Evolutionary conservation across 2,329 filamentous ascomycete species (phyloP).

Genomic region (Monilinia vaccinii-corymbosi): DNA sequence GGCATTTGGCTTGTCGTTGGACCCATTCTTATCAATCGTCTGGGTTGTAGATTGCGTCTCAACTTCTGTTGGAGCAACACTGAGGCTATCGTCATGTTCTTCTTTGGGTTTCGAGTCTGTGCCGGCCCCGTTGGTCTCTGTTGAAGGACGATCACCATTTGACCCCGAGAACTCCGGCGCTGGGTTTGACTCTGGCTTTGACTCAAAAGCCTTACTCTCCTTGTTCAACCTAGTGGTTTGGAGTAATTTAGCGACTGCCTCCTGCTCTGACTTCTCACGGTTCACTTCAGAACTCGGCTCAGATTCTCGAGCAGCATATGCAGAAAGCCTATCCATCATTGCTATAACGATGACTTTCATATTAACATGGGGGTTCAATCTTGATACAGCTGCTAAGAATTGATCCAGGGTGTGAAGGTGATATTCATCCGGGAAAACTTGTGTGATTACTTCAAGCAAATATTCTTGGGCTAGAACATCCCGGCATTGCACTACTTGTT

Average conservation of each 20-base stretch:
- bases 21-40: conserved; percentile 31
- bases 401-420: conserved; percentile 95
- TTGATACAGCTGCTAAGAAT: conserved; percentile 84
- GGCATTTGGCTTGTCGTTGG: conserved; percentile 35
- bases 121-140: conserved; percentile 19
- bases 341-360: conserved; percentile 97
- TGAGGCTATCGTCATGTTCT: conserved; percentile 34
- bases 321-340: conserved; percentile 90
- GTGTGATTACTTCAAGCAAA: conserved; percentile 93
- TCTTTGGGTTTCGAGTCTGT: conserved; percentile 32
- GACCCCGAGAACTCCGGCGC: conserved; percentile 19
- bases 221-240: conserved; percentile 67
- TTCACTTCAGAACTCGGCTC: conserved; percentile 62
- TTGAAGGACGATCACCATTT: conserved; percentile 26
- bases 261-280: conserved; percentile 70
- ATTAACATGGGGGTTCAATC: conserved; percentile 92
- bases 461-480: conserved; percentile 97
- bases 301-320: conserved; percentile 86
- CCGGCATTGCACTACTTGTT: conserved; percentile 95
- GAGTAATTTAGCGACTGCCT: conserved; percentile 69
- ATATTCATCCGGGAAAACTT: conserved; percentile 97
- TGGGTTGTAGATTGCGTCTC: conserved; percentile 12
- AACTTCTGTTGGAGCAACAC: conserved; percentile 36
- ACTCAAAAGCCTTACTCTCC: conserved; percentile 31
- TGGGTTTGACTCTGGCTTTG: neutral